A percentile compares a stretch with the other conserved stretches of the same genome.
Conservation (phyloP, 2,329 filamentous ascomycete species). For the Diaporthe sp. region DNA sequence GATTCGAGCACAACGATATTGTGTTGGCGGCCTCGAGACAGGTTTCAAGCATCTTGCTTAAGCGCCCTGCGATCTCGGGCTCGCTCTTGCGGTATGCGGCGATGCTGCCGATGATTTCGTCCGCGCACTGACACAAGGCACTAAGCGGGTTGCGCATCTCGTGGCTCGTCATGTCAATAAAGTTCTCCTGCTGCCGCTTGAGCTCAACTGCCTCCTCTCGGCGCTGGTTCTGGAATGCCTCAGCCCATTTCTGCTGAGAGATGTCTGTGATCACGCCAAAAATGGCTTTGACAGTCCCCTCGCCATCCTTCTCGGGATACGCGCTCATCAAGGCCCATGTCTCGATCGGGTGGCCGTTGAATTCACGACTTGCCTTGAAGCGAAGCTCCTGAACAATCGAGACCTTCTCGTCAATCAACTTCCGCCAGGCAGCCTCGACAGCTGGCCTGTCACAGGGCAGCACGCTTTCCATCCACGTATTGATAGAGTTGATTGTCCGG, state of each 20-base stretch:
- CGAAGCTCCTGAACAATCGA: constrained; percentile 80
- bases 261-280: constrained; percentile 90
- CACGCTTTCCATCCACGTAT: constrained; percentile 80
- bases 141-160: constrained; percentile 83
- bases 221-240: constrained; percentile 81
- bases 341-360: constrained; percentile 70
- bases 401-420: constrained; percentile 70
- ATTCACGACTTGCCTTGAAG: constrained; percentile 77
- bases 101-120: constrained; percentile 73
- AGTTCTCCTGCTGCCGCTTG: constrained; percentile 79
- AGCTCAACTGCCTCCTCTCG: constrained; percentile 86
- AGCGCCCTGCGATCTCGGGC: constrained; percentile 50
- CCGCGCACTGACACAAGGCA: constrained; percentile 81
- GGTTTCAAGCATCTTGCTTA: constrained; percentile 63
- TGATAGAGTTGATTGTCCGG: constrained; percentile 67
- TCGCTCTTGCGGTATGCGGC: constrained; percentile 51
- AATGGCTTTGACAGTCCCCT: constrained; percentile 77
- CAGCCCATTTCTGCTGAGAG: constrained; percentile 86
- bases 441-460: constrained; percentile 73
- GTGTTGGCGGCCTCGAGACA: constrained; percentile 84
- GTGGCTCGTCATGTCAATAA: constrained; percentile 81
- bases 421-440: constrained; percentile 72
- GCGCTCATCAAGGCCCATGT: constrained; percentile 85
- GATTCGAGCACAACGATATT: constrained; percentile 83
- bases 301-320: constrained; percentile 76